Evolutionary conservation across 129 eudicot genomes (phyloP).

Genomic region (Glebionis coronaria): DNA sequence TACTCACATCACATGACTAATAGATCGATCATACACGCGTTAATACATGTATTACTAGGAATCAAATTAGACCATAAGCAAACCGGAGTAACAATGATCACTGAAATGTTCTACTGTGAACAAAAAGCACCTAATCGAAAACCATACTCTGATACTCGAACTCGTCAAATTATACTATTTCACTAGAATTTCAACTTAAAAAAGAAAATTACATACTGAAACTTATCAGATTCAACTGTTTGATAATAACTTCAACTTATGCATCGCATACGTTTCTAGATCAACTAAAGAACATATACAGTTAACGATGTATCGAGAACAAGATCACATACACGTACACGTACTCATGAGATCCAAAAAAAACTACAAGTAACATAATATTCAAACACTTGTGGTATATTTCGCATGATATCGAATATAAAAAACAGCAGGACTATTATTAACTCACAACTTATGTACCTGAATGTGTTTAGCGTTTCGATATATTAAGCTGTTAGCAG

Average conservation of each 20-base stretch:
- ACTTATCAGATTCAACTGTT: background rate
- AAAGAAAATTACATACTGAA: no score
- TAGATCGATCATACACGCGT: background rate
- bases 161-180: no score
- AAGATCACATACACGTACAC: conserved; percentile 1
- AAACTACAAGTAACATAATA: background rate
- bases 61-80: background rate
- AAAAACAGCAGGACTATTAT: no score
- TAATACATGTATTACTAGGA: background rate
- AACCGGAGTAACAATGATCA: background rate
- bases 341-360: conserved; percentile 2
- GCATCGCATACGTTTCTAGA: background rate
- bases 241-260: background rate
- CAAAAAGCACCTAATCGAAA: no score
- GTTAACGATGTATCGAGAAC: background rate
- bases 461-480: background rate
- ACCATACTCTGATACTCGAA: no score
- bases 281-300: background rate
- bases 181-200: no score
- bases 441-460: conserved; percentile 9
- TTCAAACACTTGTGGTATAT: background rate
- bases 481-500: background rate
- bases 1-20: no score
- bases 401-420: no score
- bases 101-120: no score